Evolutionary conservation across 805 yeast species (phyloP).

Genomic region (Metschnikowia arizonensis): DNA sequence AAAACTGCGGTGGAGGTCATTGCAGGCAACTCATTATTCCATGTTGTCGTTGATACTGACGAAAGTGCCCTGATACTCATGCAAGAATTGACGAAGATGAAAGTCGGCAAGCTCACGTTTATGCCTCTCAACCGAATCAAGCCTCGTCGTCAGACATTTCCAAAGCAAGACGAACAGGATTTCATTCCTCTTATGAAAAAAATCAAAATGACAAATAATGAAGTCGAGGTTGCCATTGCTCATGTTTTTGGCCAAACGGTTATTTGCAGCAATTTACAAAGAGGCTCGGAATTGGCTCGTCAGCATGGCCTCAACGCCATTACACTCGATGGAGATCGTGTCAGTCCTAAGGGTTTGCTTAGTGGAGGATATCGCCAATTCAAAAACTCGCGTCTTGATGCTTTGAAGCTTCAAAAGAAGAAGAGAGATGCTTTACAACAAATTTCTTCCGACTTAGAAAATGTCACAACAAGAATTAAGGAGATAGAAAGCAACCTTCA

Average conservation of each 20-base stretch:
- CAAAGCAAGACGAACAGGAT: slow-evolving; percentile 51
- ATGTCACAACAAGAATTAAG: slow-evolving; percentile 33
- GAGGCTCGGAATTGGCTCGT: slow-evolving; percentile 65
- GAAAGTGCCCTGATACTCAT: slow-evolving; percentile 75
- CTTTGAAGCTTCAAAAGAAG: slow-evolving; percentile 52
- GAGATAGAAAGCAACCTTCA: slow-evolving; percentile 52
- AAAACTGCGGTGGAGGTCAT: slow-evolving; percentile 83
- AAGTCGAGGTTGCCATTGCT: slow-evolving; percentile 60
- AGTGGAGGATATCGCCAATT: slow-evolving; percentile 85
- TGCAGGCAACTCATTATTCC: slow-evolving; percentile 82
- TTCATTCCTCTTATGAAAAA: slow-evolving; percentile 77
- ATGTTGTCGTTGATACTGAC: slow-evolving; percentile 86
- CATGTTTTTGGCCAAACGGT: slow-evolving; percentile 81
- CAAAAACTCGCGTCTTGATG: slow-evolving; percentile 64
- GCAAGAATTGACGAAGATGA: slow-evolving; percentile 66
- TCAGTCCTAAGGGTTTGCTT: slow-evolving; percentile 76
- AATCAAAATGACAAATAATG: slow-evolving; percentile 53
- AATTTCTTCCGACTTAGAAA: slow-evolving; percentile 33
- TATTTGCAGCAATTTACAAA: slow-evolving; percentile 65
- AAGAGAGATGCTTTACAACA: slow-evolving; percentile 43
- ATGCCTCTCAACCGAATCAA: slow-evolving; percentile 77
- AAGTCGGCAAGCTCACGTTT: slow-evolving; percentile 83
- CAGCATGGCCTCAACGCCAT: slow-evolving; percentile 64
- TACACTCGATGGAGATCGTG: slow-evolving; percentile 89
- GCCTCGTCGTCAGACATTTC: slow-evolving; percentile 45